A percentile compares a stretch with the other conserved stretches of the same genome.
phyloP scores from a whole-genome alignment of 192 early-diverging fungal species.

The Dispira parvispora region DNA sequence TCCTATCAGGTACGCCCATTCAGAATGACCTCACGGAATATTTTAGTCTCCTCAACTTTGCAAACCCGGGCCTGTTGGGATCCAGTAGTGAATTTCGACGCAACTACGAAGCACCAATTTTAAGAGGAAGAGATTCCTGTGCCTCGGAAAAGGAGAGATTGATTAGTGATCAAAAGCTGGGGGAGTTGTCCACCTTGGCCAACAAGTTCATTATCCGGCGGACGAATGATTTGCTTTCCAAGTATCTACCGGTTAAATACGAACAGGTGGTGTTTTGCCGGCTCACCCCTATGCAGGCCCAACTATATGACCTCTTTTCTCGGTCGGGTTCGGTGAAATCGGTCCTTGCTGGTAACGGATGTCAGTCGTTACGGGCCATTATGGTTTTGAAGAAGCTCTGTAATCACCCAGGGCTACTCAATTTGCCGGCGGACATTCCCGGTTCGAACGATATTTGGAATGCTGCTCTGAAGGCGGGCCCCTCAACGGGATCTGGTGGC shows the following conservation, averaged over 20 bases:
- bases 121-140: constrained; percentile 80
- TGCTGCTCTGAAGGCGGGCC: neutral
- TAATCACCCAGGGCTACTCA: constrained; percentile 88
- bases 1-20: constrained; percentile 93
- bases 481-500: neutral
- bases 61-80: constrained; percentile 84
- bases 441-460: constrained; percentile 43
- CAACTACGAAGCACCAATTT: constrained; percentile 85
- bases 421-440: constrained; percentile 37
- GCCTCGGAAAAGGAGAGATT: constrained; percentile 64
- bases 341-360: constrained; percentile 25
- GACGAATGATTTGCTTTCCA: constrained; percentile 89
- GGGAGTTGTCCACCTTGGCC: constrained; percentile 70
- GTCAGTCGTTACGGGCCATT: constrained; percentile 79
- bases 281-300: constrained; percentile 53
- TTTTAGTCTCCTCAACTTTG: constrained; percentile 86
- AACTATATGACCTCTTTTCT: constrained; percentile 69
- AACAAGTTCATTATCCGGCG: constrained; percentile 94
- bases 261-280: constrained; percentile 97
- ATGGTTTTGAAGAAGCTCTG: constrained; percentile 88
- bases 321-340: constrained; percentile 39
- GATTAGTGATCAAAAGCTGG: constrained; percentile 65
- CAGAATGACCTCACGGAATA: constrained; percentile 86
- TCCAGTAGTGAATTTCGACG: constrained; percentile 75
- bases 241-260: constrained; percentile 94